Evolutionary conservation across 2,329 filamentous ascomycete species (phyloP).

Genomic region (Talaromyces sp.): DNA sequence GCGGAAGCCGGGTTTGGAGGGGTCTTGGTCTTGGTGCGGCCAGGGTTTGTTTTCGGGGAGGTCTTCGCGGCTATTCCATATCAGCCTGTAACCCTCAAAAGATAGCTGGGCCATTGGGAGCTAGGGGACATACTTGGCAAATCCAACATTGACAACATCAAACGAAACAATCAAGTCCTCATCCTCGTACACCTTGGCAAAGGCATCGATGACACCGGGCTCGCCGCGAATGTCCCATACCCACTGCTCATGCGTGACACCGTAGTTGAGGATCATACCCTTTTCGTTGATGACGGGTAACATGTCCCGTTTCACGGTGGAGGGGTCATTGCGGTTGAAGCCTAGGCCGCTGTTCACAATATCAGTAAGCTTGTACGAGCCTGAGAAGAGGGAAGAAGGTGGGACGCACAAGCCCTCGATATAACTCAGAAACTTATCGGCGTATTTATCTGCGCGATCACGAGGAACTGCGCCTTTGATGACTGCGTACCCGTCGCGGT

Average conservation of each 20-base stretch:
- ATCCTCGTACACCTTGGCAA: constrained; percentile 39
- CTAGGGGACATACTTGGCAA: constrained; percentile 8
- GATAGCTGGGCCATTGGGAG: too few species aligned
- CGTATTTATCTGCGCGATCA: not conserved
- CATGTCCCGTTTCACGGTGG: constrained; percentile 37
- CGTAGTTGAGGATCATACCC: constrained; percentile 22
- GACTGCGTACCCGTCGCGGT: constrained; percentile 28
- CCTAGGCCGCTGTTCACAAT: not conserved
- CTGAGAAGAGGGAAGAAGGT: not conserved
- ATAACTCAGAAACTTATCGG: not conserved
- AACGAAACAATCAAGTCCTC: constrained; percentile 25
- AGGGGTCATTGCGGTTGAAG: constrained; percentile 1
- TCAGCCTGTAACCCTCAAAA: too few species aligned
- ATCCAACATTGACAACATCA: constrained; percentile 20
- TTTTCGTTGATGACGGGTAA: constrained; percentile 47
- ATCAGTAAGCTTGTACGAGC: not conserved
- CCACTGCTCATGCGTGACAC: constrained; percentile 8
- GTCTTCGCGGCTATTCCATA: constrained; percentile 32
- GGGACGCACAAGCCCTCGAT: not conserved
- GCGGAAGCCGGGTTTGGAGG: constrained; percentile 36
- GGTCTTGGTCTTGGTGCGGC: constrained; percentile 47
- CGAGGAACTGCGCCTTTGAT: not conserved
- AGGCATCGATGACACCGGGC: constrained; percentile 39
- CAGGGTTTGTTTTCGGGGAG: constrained; percentile 33
- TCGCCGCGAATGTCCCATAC: constrained; percentile 38